phyloP scores from a whole-genome alignment of 106 monocot species.

The Allium fistulosum region DNA sequence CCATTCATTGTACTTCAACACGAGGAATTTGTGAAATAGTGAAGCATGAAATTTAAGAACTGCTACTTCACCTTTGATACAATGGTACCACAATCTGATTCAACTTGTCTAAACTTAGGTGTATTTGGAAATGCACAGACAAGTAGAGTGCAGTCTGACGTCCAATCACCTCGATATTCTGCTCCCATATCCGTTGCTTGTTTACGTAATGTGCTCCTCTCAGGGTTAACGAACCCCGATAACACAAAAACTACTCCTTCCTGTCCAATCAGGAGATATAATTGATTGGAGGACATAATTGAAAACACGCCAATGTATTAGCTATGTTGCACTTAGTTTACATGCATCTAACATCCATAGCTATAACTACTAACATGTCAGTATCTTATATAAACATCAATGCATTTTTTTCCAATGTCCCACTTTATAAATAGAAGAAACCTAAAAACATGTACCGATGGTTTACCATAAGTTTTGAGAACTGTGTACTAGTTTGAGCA shows the following conservation, averaged over 20 bases:
- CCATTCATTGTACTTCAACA: too few species aligned
- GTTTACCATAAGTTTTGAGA: conserved; percentile 72
- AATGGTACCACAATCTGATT: conserved; percentile 79
- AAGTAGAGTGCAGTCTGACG: conserved; percentile 82
- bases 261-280: conserved; percentile 22
- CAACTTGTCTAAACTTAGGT: conserved; percentile 92
- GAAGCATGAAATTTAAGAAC: too few species aligned
- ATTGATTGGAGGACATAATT: too few species aligned
- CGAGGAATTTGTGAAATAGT: too few species aligned
- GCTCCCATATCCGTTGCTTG: conserved; percentile 89
- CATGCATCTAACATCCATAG: too few species aligned
- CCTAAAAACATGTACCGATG: too few species aligned
- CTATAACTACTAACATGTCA: neutral
- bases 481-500: conserved; percentile 19
- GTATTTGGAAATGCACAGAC: conserved; percentile 93
- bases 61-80: conserved; percentile 64
- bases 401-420: too few species aligned
- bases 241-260: conserved; percentile 85
- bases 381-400: neutral
- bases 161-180: conserved; percentile 78
- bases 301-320: too few species aligned
- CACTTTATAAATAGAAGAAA: too few species aligned
- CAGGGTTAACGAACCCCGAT: conserved; percentile 93
- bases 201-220: conserved; percentile 61
- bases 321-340: too few species aligned